These are phyloP conservation scores for Mortierella sp. DNA, from an alignment of 371 early-diverging fungal genomes.

Conservation along the genomic window DNA sequence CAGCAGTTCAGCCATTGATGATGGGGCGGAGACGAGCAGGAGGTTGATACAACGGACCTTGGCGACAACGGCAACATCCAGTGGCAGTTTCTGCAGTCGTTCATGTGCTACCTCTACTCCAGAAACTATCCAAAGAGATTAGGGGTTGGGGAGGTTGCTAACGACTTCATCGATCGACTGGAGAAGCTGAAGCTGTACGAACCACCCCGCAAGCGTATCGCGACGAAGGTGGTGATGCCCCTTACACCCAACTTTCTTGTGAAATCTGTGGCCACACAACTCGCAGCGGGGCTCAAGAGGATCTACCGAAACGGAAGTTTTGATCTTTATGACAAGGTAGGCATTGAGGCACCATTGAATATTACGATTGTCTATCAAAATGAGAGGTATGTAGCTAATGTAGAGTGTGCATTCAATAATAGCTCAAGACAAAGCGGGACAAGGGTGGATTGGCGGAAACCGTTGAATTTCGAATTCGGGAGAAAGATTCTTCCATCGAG, in stretches of 20 bases:
- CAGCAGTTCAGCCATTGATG: too few relatives aligned
- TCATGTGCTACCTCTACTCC: neutral
- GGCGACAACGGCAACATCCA: neutral
- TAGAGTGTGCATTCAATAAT: too few relatives aligned
- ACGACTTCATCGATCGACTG: neutral
- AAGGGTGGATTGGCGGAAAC: neutral
- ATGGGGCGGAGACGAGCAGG: neutral
- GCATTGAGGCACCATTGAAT: too few relatives aligned
- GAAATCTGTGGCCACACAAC: neutral
- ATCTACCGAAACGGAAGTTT: neutral
- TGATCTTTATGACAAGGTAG: conserved; percentile 4
- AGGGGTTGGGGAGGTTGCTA: neutral
- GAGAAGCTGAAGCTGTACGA: neutral
- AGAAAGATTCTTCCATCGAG: neutral
- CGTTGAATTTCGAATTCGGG: neutral
- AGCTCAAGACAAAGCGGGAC: too few relatives aligned
- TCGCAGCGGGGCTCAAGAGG: neutral
- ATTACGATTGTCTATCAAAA: too few relatives aligned
- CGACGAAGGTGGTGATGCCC: neutral
- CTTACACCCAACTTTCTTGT: neutral
- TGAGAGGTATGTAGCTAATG: too few relatives aligned
- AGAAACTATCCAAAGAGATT: neutral
- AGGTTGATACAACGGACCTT: neutral
- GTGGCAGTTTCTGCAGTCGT: neutral
- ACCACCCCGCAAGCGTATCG: neutral